Evolutionary conservation across 805 yeast genomes (phyloP).

Genomic region (Pichia occidentalis): DNA sequence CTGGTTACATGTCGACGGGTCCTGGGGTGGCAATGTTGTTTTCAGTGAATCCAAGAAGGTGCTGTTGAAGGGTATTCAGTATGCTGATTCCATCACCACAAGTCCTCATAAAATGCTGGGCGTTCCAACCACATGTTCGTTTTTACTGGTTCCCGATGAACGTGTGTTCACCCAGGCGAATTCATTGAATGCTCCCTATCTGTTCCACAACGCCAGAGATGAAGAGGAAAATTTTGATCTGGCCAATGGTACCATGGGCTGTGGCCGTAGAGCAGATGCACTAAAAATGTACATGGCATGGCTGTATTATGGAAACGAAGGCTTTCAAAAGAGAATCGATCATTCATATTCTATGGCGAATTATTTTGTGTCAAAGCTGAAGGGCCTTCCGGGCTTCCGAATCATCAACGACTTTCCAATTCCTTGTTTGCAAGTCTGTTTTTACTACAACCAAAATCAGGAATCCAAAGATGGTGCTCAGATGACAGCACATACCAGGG

Average conservation of each 20-base stretch:
- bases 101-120: constrained; percentile 89
- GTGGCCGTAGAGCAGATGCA: constrained; percentile 82
- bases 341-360: constrained; percentile 63
- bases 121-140: constrained; percentile 74
- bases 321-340: constrained; percentile 60
- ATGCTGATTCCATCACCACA: constrained; percentile 70
- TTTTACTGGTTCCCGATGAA: constrained; percentile 65
- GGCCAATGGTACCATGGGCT: constrained; percentile 89
- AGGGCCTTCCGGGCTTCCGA: constrained; percentile 38
- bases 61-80: constrained; percentile 51
- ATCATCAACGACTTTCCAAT: constrained; percentile 55
- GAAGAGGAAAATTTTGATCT: constrained; percentile 59
- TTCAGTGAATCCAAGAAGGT: constrained; percentile 46
- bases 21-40: constrained; percentile 85
- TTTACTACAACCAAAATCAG: constrained; percentile 56
- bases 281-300: constrained; percentile 73
- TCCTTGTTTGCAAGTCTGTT: constrained; percentile 79
- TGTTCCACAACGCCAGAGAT: constrained; percentile 56
- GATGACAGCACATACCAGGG: constrained; percentile 53
- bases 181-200: constrained; percentile 72
- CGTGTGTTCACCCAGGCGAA: constrained; percentile 61
- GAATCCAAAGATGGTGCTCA: constrained; percentile 27
- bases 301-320: constrained; percentile 69
- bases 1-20: constrained; percentile 85
- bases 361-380: constrained; percentile 49